Base-by-base conservation (phyloP, 202 grass and related monocot species). In the Musa balbisiana region DNA sequence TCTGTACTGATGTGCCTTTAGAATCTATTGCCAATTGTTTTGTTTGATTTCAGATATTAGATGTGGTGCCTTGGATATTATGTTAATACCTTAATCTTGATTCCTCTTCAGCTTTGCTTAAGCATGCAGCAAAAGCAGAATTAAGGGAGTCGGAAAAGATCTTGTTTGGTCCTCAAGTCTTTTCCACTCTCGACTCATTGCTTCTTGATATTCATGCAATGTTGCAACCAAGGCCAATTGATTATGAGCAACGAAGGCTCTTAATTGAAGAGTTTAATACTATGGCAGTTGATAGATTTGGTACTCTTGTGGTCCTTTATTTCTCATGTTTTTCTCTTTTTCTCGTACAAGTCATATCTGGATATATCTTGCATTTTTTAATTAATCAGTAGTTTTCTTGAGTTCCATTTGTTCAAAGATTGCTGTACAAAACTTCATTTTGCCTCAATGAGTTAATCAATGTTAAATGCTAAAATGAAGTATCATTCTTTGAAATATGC, bases 161-260 rank as follows among this genome's bases (percentile, higher is more conserved):
- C 49, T 80, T 75, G 12, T 50, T 89, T 49, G 51, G 87, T 25
- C 49, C 64, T 55, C 13, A 23, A 52, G 78, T 78, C 8, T 72
- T 92, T 68, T 60, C 53, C 8, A 62, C 53, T 73, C 79, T 96
- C 16, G 78, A 87, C 11, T 15, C 72, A 73, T 56, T 92, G 69
- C 89, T 92, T 80, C 59, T 92, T 13, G 78, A 92, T 76, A 81
- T 89, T 9, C 92, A 91, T 64, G 43, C 66, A 27, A 16, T 69
- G 67, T 59, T 92, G 65, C 84, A 73, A 2, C 93, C 93, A 17
- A 89, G 87, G 67, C 75, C 84, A 60, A 27, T 78, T 62, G 80
- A 92, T 54, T 96, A 96, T 70, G 78, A 89, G 11, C 80, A 92
- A 43, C 82, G 93, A 52, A 85, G 67, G 23, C 12, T 52, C 24